phyloP scores from a whole-genome alignment of 2,329 filamentous ascomycete genomes.

The Colletotrichum gigasporum region DNA sequence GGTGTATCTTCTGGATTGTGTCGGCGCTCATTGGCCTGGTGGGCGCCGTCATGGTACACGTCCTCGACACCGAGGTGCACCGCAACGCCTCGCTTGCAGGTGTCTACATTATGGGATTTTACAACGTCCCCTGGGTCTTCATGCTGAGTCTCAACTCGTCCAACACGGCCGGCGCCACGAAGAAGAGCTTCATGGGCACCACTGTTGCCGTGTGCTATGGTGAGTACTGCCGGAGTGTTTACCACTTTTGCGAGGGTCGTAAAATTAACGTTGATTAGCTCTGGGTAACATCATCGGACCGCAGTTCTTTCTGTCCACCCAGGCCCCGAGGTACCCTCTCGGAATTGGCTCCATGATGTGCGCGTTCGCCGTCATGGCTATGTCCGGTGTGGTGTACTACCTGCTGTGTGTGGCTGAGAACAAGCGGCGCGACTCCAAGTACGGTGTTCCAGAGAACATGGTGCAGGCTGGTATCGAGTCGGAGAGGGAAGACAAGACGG shows the following conservation, averaged over 20 bases:
- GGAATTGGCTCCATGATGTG: constrained; percentile 40
- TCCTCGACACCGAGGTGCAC: constrained; percentile 27
- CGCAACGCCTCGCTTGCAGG: constrained; percentile 40
- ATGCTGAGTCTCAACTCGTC: constrained; percentile 41
- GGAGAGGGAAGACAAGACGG: constrained; percentile 27
- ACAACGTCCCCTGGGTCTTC: constrained; percentile 42
- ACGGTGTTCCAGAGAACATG: constrained; percentile 16
- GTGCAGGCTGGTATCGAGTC: constrained; percentile 25
- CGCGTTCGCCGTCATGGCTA: constrained; percentile 38
- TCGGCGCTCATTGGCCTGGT: constrained; percentile 36
- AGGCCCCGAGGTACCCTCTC: constrained; percentile 39
- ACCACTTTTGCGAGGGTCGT: no score
- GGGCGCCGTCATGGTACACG: constrained; percentile 39
- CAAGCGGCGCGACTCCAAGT: constrained; percentile 31
- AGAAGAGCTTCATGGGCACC: constrained; percentile 42
- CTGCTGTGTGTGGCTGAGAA: constrained; percentile 36
- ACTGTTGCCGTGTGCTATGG: constrained; percentile 40
- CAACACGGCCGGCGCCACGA: constrained; percentile 41
- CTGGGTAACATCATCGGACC: constrained; percentile 43
- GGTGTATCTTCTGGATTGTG: constrained; percentile 42
- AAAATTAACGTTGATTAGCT: constrained; percentile 21
- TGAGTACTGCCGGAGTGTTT: background rate
- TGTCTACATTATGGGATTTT: constrained; percentile 45
- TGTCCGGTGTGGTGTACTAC: constrained; percentile 34
- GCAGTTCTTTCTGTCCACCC: constrained; percentile 38